Evolutionary conservation across 305 asterid species (phyloP).

Genomic region (Solanum hybrid): DNA sequence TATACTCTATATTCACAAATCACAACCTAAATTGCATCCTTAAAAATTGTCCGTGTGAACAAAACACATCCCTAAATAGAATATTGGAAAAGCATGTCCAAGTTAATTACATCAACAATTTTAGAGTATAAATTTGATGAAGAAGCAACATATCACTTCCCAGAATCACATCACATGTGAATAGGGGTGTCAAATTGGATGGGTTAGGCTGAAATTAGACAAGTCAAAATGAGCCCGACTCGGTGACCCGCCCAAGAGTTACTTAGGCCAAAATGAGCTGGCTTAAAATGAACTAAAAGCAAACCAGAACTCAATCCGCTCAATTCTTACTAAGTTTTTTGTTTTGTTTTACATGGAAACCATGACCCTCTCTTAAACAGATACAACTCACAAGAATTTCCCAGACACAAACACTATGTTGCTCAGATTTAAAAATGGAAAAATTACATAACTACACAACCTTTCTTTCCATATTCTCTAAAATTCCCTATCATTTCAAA

Average conservation of each 20-base stretch:
- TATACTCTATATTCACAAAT: neutral
- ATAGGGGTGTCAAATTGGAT: no score
- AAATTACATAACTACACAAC: no score
- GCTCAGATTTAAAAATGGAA: no score
- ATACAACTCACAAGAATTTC: neutral
- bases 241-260: neutral
- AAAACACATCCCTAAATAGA: neutral
- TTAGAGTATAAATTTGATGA: no score
- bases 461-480: neutral
- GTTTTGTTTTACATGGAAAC: neutral
- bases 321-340: neutral
- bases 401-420: neutral
- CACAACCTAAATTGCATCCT: neutral
- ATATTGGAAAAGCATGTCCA: neutral
- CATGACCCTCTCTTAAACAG: neutral
- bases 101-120: neutral
- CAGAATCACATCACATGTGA: no score
- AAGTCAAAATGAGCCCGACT: neutral
- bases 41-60: neutral
- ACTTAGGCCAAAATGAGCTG: neutral
- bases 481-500: neutral
- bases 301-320: neutral
- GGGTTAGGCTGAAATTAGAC: no score
- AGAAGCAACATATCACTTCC: no score
- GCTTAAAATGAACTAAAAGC: neutral